Evolutionary conservation across 2,329 filamentous ascomycete genomes (phyloP).

Genomic region (Sclerotinia glacialis): DNA sequence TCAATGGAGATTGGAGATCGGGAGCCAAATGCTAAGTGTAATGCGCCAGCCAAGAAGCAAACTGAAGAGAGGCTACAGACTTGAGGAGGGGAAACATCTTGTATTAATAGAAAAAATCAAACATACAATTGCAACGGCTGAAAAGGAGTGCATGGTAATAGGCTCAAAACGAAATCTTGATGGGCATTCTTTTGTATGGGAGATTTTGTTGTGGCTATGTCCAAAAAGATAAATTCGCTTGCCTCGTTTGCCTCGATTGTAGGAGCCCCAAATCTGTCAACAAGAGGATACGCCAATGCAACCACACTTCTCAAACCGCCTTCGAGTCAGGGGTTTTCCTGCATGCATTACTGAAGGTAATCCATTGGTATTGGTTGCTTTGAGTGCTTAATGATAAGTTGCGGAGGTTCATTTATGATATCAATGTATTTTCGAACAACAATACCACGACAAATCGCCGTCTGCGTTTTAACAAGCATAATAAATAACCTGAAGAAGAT

Average conservation of each 20-base stretch:
- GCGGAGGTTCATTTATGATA: not conserved
- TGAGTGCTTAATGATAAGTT: conserved; percentile 38
- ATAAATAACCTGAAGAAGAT: not conserved
- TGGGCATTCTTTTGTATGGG: not conserved
- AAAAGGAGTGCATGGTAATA: not conserved
- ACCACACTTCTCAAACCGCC: no score
- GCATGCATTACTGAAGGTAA: not conserved
- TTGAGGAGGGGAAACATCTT: not conserved
- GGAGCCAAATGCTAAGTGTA: not conserved
- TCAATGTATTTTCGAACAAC: not conserved
- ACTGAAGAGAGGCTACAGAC: not conserved
- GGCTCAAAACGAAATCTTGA: not conserved
- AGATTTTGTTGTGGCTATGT: no score
- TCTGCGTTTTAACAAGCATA: not conserved
- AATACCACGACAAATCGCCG: not conserved
- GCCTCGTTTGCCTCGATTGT: no score
- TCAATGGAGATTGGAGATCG: not conserved
- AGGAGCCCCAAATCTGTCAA: no score
- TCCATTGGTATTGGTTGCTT: conserved; percentile 28
- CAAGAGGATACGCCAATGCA: no score
- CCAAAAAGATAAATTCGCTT: no score
- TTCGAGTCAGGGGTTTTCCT: conserved; percentile 21
- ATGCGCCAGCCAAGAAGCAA: not conserved
- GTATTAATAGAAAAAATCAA: not conserved
- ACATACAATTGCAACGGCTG: not conserved